Conservation (phyloP, 2,329 filamentous ascomycete genomes). For the Colletotrichum zoysiae region DNA sequence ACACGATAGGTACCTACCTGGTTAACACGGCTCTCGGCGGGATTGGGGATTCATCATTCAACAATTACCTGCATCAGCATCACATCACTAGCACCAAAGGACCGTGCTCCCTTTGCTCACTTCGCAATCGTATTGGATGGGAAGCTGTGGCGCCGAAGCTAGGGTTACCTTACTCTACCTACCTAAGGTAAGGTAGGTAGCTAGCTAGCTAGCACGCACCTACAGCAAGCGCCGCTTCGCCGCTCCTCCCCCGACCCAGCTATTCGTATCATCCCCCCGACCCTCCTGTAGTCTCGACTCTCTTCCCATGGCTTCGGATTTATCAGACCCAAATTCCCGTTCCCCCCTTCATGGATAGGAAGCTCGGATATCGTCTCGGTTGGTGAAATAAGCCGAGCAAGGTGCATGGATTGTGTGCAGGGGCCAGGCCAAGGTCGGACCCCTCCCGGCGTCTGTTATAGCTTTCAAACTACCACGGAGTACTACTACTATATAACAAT, state of each 20-base stretch:
- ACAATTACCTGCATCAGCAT: conserved; percentile 22
- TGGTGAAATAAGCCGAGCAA: conserved; percentile 21
- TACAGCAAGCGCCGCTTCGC: conserved; percentile 14
- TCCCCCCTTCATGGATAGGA: background rate
- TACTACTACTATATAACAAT: no score
- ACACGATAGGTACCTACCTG: no score
- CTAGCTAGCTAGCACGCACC: conserved; percentile 21
- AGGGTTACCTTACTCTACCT: conserved; percentile 17
- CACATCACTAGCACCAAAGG: conserved; percentile 31
- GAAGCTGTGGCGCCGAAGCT: conserved; percentile 25
- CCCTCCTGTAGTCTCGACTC: background rate
- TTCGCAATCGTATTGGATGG: conserved; percentile 25
- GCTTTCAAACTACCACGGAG: background rate
- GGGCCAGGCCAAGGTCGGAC: background rate
- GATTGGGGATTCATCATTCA: conserved; percentile 11
- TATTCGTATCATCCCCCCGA: background rate
- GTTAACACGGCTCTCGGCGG: background rate
- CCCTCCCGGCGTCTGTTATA: background rate
- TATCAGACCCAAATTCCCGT: background rate
- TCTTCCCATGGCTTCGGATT: conserved; percentile 2
- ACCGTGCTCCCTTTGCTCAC: conserved; percentile 23
- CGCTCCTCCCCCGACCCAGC: conserved; percentile 5
- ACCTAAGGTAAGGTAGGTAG: no score
- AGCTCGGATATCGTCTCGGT: conserved; percentile 2
- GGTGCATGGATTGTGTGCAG: conserved; percentile 22